A percentile compares a stretch with the other conserved stretches of the same genome.
Conservation (phyloP, 208 protist species). For the Leishmania tropica region DNA sequence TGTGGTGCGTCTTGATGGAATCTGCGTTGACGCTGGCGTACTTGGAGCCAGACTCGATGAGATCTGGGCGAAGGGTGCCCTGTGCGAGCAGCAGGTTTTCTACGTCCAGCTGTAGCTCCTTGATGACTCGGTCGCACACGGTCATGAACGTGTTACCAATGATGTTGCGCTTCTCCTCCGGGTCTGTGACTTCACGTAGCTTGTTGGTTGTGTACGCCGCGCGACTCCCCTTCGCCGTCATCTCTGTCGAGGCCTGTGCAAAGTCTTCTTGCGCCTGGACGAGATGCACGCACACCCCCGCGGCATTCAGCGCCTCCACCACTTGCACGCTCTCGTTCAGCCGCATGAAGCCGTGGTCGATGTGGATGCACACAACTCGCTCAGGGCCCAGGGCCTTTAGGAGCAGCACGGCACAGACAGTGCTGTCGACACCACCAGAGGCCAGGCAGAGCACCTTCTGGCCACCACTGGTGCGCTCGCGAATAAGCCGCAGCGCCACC, state of each 20-base stretch:
- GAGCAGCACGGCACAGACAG: conserved; percentile 97
- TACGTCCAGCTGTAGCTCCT: conserved; percentile 68
- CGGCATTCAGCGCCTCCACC: conserved; percentile 70
- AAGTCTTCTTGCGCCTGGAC: conserved; percentile 81
- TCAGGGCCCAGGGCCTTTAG: conserved; percentile 95
- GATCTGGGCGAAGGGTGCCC: conserved; percentile 97
- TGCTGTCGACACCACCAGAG: conserved; percentile 98
- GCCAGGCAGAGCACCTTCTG: conserved; percentile 96
- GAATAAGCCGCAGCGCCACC: conserved; percentile 90
- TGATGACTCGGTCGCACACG: conserved; percentile 76
- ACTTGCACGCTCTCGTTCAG: conserved; percentile 89
- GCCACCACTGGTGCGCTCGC: conserved; percentile 73
- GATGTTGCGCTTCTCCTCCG: conserved; percentile 97
- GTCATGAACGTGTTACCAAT: conserved; percentile 99
- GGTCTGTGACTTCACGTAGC: conserved; percentile 59
- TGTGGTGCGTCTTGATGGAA: conserved; percentile 99
- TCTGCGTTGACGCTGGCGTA: conserved; percentile 88
- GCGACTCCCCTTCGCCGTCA: conserved; percentile 58
- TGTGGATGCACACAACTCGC: conserved; percentile 95
- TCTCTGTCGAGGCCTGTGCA: conserved; percentile 74
- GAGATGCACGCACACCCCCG: conserved; percentile 79
- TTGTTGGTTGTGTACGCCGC: conserved; percentile 59
- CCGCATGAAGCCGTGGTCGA: conserved; percentile 99
- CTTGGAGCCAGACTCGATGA: conserved; percentile 95
- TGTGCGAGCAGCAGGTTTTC: conserved; percentile 87